phyloP scores from a whole-genome alignment of 2,329 filamentous ascomycete species.

The Cladosporium sp. region DNA sequence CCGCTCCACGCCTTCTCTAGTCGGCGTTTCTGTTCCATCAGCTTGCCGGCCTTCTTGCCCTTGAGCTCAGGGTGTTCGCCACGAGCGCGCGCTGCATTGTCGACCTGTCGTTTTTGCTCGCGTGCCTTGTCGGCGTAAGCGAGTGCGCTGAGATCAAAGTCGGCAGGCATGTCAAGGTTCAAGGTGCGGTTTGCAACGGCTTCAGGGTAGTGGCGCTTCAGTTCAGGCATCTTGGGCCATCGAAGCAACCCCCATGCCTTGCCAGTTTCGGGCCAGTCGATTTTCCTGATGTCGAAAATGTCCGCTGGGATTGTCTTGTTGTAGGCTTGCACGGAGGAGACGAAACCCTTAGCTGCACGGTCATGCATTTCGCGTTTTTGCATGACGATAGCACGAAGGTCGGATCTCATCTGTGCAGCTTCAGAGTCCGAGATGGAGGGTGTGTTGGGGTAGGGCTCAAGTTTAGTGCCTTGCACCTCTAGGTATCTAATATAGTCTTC shows the following conservation, averaged over 20 bases:
- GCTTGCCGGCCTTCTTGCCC: constrained; percentile 27
- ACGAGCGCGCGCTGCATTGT: constrained; percentile 26
- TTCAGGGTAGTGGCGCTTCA: constrained; percentile 39
- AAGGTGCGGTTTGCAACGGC: constrained; percentile 37
- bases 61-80: constrained; percentile 23
- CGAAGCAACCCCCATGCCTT: constrained; percentile 80
- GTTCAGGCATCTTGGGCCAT: constrained; percentile 90
- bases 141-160: constrained; percentile 35
- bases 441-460: constrained; percentile 26
- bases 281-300: constrained; percentile 77
- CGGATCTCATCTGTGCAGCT: constrained; percentile 52
- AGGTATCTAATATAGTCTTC: constrained; percentile 88
- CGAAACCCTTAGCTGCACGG: constrained; percentile 85
- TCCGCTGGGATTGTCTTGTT: constrained; percentile 84
- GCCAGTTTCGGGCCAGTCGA: constrained; percentile 80
- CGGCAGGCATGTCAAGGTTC: constrained; percentile 31
- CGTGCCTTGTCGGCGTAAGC: constrained; percentile 43
- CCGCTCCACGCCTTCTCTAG: constrained; percentile 34
- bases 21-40: constrained; percentile 24
- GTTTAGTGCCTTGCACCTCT: constrained; percentile 35
- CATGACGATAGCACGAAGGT: constrained; percentile 57
- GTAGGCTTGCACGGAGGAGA: constrained; percentile 89
- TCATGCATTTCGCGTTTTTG: constrained; percentile 69
- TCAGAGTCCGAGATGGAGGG: constrained; percentile 56
- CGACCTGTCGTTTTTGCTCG: constrained; percentile 38